Evolutionary conservation across 768 basidiomycete species (phyloP).

Genomic region (Strobilomyces dryophilus): DNA sequence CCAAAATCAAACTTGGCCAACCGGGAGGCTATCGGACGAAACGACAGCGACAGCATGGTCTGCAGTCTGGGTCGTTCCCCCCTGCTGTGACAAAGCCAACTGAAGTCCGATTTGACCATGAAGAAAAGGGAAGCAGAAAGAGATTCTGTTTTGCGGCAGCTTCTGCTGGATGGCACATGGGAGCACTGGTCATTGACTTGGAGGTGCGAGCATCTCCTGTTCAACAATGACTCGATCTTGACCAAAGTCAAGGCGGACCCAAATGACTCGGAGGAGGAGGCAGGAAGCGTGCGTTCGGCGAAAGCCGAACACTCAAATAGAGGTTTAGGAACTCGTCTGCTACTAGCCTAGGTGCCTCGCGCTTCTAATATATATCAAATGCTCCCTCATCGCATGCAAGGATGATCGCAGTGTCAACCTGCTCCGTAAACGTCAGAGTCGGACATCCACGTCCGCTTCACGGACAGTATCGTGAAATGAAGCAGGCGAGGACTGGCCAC

Average conservation of each 20-base stretch:
- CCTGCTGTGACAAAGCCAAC: slow-evolving; percentile 56
- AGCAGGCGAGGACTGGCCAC: too few species aligned
- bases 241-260: slow-evolving; percentile 25
- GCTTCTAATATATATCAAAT: too few species aligned
- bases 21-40: slow-evolving; percentile 57
- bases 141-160: slow-evolving; percentile 78
- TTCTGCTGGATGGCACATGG: slow-evolving; percentile 90
- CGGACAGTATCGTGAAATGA: too few species aligned
- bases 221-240: background rate
- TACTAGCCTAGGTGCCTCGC: too few species aligned
- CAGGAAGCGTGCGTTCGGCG: too few species aligned
- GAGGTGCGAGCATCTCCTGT: slow-evolving; percentile 43
- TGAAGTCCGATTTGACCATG: slow-evolving; percentile 68
- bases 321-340: too few species aligned
- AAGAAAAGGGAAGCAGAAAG: slow-evolving; percentile 43
- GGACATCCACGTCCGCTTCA: too few species aligned
- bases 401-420: too few species aligned
- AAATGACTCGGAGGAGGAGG: slow-evolving; percentile 36
- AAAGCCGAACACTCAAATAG: too few species aligned
- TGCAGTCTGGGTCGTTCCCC: slow-evolving; percentile 16
- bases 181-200: slow-evolving; percentile 82
- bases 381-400: too few species aligned
- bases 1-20: slow-evolving; percentile 42
- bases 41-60: slow-evolving; percentile 32
- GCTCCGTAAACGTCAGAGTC: too few species aligned